Evolutionary conservation across 352 stramenopile genomes (phyloP).

Genomic region (Saprolegnia parasitica): DNA sequence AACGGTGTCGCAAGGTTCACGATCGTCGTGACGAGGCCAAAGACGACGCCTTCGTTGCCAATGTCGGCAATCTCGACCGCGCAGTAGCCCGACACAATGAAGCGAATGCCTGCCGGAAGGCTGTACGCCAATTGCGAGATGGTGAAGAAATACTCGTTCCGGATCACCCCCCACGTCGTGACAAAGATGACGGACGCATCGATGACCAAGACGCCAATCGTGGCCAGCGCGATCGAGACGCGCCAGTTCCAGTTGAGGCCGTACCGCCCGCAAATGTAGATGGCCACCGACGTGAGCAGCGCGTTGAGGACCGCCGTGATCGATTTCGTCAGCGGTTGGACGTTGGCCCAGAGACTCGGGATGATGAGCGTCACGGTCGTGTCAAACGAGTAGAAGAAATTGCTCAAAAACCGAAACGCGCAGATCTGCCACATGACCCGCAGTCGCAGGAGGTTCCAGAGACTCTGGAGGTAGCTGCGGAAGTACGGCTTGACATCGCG

Average conservation of each 20-base stretch:
- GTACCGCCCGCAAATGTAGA: conserved; percentile 36
- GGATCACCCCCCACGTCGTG: conserved; percentile 4
- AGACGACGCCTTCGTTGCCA: conserved; percentile 34
- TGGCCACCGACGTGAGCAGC: conserved; percentile 34
- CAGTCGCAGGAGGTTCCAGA: conserved; percentile 8
- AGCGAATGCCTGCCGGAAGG: conserved; percentile 14
- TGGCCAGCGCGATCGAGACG: conserved; percentile 36
- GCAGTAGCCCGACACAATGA: conserved; percentile 24
- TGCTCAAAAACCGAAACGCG: conserved; percentile 49
- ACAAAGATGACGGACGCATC: conserved; percentile 3
- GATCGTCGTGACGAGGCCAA: conserved; percentile 35
- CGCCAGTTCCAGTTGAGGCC: conserved; percentile 54
- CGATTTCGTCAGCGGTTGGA: conserved; percentile 43
- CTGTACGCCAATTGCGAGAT: conserved; percentile 2
- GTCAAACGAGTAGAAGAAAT: conserved; percentile 39
- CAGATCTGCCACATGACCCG: conserved; percentile 43
- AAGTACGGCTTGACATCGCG: conserved; percentile 15
- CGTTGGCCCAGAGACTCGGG: conserved; percentile 39
- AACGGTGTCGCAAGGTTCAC: conserved; percentile 42
- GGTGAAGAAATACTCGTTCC: conserved; percentile 11
- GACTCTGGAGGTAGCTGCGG: conserved; percentile 33
- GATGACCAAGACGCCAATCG: conserved; percentile 15
- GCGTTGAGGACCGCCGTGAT: conserved; percentile 37
- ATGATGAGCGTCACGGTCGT: conserved; percentile 42
- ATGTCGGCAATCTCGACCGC: conserved; percentile 38